These are phyloP conservation scores for Sporisorium sorghi DNA, from an alignment of 1,284 basidiomycete species.

Conservation along the genomic window DNA sequence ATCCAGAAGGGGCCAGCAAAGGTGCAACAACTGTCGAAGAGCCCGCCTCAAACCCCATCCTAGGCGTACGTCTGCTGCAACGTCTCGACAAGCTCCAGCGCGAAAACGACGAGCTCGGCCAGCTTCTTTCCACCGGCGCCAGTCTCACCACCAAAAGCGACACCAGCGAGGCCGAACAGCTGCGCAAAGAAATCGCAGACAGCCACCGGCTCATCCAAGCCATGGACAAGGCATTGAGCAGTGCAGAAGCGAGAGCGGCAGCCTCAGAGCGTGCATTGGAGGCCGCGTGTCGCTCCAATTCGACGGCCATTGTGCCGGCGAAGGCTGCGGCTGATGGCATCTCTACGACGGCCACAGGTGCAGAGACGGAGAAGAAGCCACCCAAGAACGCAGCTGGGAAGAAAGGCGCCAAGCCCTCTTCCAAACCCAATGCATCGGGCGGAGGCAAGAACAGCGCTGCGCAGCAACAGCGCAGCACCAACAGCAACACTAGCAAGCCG, in stretches of 20 bases:
- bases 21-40: neutral
- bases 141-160: neutral
- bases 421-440: neutral
- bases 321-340: neutral
- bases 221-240: slow-evolving; percentile 31
- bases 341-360: neutral
- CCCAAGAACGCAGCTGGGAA: neutral
- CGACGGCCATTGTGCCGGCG: slow-evolving; percentile 28
- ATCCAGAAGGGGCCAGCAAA: neutral
- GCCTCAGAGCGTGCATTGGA: slow-evolving; percentile 33
- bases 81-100: slow-evolving; percentile 38
- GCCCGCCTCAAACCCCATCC: slow-evolving; percentile 25
- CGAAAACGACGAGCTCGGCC: slow-evolving; percentile 51
- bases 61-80: slow-evolving; percentile 52
- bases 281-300: slow-evolving; percentile 34
- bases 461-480: slow-evolving; percentile 11
- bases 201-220: slow-evolving; percentile 34
- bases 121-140: slow-evolving; percentile 17
- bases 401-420: neutral
- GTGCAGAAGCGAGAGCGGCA: slow-evolving; percentile 22
- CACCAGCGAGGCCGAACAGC: neutral
- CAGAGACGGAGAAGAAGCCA: neutral
- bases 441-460: neutral
- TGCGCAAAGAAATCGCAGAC: slow-evolving; percentile 25
- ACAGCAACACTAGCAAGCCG: neutral